A percentile compares a stretch with the other conserved stretches of the same genome.
These are phyloP conservation scores for Gossypium sturtianum DNA, from an alignment of 345 rosid genomes.

Conservation along the genomic window DNA sequence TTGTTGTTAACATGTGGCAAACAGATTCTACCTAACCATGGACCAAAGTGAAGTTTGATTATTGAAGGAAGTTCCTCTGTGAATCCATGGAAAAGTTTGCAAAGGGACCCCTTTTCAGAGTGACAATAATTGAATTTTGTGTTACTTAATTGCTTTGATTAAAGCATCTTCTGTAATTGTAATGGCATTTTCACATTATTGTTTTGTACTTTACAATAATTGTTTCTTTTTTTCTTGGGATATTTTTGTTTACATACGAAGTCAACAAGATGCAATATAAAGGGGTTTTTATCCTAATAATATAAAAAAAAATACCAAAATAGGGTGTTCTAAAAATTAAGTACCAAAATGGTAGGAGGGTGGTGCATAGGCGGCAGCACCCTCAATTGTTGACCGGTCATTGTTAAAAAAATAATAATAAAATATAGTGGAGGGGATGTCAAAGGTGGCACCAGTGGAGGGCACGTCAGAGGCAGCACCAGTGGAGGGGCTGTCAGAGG, in stretches of 20 bases:
- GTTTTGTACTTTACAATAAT: constrained; percentile 3
- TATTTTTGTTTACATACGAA: neutral
- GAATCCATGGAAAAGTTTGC: neutral
- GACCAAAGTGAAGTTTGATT: neutral
- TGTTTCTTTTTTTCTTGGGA: neutral
- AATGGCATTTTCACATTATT: neutral
- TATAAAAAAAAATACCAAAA: no score
- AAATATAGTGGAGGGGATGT: no score
- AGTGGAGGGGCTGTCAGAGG: no score
- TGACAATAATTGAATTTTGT: neutral
- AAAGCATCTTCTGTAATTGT: neutral
- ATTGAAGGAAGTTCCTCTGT: neutral
- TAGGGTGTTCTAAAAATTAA: no score
- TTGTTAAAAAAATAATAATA: no score
- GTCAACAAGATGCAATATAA: constrained; percentile 7
- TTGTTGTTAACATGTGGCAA: neutral
- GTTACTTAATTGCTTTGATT: neutral
- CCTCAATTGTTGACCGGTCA: no score
- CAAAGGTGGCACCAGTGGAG: no score
- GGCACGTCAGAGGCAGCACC: no score
- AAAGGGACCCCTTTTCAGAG: neutral
- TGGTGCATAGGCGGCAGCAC: no score
- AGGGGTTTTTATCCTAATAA: no score
- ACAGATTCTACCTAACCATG: constrained; percentile 4
- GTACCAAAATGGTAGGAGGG: no score